phyloP scores from a whole-genome alignment of 768 basidiomycete genomes.

The Pleurotus djamor region DNA sequence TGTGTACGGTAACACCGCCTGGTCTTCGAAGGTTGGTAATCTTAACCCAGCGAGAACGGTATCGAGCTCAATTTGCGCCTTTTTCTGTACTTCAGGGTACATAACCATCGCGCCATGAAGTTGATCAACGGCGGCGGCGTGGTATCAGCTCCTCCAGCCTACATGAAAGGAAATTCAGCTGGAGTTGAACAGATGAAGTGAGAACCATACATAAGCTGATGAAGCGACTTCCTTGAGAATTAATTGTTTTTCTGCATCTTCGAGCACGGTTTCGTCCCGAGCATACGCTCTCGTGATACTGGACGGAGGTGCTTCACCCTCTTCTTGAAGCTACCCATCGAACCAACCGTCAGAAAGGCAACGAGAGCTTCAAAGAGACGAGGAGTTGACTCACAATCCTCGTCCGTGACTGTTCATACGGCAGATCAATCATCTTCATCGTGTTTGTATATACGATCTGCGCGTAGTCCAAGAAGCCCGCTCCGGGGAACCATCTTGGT shows the following conservation, averaged over 20 bases:
- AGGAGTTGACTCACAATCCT: not conserved
- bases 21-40: slow-evolving; percentile 15
- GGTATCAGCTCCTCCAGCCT: slow-evolving; percentile 38
- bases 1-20: slow-evolving; percentile 21
- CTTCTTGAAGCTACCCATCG: too few relatives aligned
- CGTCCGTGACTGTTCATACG: not conserved
- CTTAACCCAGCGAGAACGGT: slow-evolving; percentile 12
- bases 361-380: not conserved
- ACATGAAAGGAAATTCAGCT: not conserved
- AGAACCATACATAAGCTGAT: not conserved
- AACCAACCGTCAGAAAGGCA: not conserved
- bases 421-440: not conserved
- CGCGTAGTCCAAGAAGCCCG: slow-evolving; percentile 19
- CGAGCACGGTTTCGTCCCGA: too few relatives aligned
- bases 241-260: not conserved
- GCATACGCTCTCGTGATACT: too few relatives aligned
- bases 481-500: slow-evolving; percentile 34
- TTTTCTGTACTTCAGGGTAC: slow-evolving; percentile 11
- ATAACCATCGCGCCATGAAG: slow-evolving; percentile 14
- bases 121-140: not conserved
- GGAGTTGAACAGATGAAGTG: not conserved
- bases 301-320: too few relatives aligned
- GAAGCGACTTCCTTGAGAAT: not conserved
- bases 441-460: not conserved
- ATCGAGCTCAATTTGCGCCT: slow-evolving; percentile 19